A percentile compares a stretch with the other conserved stretches of the same genome.
phyloP scores from a whole-genome alignment of 1,139 yeast species.

The Scheffersomyces illinoinensis region DNA sequence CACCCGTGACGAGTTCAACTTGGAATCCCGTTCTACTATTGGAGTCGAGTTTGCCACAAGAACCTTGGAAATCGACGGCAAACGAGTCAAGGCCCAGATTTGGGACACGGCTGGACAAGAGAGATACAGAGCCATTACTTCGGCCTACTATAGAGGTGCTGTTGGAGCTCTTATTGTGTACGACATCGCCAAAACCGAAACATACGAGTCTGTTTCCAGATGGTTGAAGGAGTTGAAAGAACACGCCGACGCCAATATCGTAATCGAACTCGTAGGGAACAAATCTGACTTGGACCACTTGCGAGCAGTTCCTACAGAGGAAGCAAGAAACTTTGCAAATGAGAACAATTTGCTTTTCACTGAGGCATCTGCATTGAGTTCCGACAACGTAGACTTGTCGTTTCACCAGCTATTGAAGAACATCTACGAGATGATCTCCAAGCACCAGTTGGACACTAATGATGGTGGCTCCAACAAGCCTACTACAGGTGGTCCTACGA shows the following conservation, averaged over 20 bases:
- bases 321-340: conserved; percentile 91
- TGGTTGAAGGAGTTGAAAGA: conserved; percentile 96
- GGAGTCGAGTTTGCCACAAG: conserved; percentile 99
- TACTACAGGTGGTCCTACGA: conserved; percentile 75
- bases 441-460: conserved; percentile 79
- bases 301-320: conserved; percentile 97
- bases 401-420: conserved; percentile 90
- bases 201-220: conserved; percentile 90
- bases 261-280: conserved; percentile 92
- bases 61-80: conserved; percentile 91
- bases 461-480: conserved; percentile 53
- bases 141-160: conserved; percentile 97
- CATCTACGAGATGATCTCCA: conserved; percentile 88
- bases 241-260: conserved; percentile 96
- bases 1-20: conserved; percentile 92
- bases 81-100: conserved; percentile 94
- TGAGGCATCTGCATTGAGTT: conserved; percentile 95
- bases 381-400: conserved; percentile 92
- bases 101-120: conserved; percentile 99
- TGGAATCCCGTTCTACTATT: conserved; percentile 91
- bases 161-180: conserved; percentile 96
- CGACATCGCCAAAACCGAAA: conserved; percentile 90
- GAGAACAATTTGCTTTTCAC: conserved; percentile 91
- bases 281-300: conserved; percentile 94
- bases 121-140: conserved; percentile 95